phyloP scores from a whole-genome alignment of 208 protist genomes.

The Crithidia bombi region DNA sequence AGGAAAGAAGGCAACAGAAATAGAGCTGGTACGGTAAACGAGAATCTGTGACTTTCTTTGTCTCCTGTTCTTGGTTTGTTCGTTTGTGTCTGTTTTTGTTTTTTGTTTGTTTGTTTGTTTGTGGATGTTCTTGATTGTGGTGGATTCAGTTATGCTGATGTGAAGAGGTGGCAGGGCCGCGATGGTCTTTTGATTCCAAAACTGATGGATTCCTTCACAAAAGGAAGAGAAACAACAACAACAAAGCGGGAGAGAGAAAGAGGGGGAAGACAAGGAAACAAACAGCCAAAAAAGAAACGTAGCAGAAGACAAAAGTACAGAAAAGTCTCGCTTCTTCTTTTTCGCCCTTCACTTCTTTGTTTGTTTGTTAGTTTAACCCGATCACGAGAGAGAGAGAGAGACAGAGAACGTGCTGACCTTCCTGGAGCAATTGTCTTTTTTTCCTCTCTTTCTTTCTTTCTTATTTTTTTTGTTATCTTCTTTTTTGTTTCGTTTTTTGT shows the following conservation, averaged over 20 bases:
- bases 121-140: not conserved
- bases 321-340: too few relatives aligned
- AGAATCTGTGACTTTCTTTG: too few relatives aligned
- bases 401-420: too few relatives aligned
- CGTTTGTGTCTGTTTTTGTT: not conserved
- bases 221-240: too few relatives aligned
- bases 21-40: too few relatives aligned
- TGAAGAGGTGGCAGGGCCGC: not conserved
- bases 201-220: too few relatives aligned
- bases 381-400: too few relatives aligned
- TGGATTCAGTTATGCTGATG: not conserved
- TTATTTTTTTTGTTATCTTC: not conserved
- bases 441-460: not conserved
- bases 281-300: not conserved
- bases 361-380: too few relatives aligned
- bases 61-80: too few relatives aligned
- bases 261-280: not conserved
- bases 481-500: conserved; percentile 12
- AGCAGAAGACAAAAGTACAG: not conserved
- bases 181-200: too few relatives aligned
- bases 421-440: not conserved
- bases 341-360: too few relatives aligned
- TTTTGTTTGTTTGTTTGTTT: conserved; percentile 7
- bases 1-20: not conserved
- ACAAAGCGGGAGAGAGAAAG: too few relatives aligned